Evolutionary conservation across 2,329 filamentous ascomycete species (phyloP), one percentile per base, ranked within the genome.

Genomic region (Colletotrichum sp.): DNA sequence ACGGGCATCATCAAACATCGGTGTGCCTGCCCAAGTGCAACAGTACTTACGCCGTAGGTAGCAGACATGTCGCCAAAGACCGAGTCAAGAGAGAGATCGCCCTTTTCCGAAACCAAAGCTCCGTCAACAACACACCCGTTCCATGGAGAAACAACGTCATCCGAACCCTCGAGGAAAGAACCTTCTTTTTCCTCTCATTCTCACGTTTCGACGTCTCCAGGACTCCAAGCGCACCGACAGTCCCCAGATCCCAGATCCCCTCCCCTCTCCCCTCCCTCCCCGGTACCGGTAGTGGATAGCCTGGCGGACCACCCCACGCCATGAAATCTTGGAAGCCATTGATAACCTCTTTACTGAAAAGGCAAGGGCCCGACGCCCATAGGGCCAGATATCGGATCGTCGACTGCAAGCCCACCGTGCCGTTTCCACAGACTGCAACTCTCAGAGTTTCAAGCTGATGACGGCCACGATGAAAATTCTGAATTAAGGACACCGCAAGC

Each of bases 61-160:
- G 65, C 49, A 49, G 39, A 71, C 60, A 39, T 49, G 26, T 36
- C 32, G 55, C 18, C 30, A 66, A 18, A n/a, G 28, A 34, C 32
- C 34, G 18, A 62, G 68, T 66, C 60, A 62, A 55, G 36, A 75
- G 28, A 21, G 15, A 32, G 34, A 71, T 62, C 28, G 34, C 32
- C 62, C 60, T 71, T n/a, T 34, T 60, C 60, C 60, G 60, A 75
- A 71, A 62, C 72, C 52, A 34, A 21, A 62, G n/a, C 52, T 34
- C 67, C 36, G 36, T 55, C 68, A 71, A 30, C 28, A 32, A 59
- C n/a, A 34, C 16, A 59, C 24, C 49, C 18, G 44, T 34, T 39
- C 28, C 72, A 55, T 64, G 60, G 36, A 39, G 68, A 75, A 71
- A 71, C 62, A 67, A 75, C 68, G 72, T 72, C 72, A 71, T 75